Evolutionary conservation across 306 rosid genomes (phyloP).

Genomic region (Senna siamea): DNA sequence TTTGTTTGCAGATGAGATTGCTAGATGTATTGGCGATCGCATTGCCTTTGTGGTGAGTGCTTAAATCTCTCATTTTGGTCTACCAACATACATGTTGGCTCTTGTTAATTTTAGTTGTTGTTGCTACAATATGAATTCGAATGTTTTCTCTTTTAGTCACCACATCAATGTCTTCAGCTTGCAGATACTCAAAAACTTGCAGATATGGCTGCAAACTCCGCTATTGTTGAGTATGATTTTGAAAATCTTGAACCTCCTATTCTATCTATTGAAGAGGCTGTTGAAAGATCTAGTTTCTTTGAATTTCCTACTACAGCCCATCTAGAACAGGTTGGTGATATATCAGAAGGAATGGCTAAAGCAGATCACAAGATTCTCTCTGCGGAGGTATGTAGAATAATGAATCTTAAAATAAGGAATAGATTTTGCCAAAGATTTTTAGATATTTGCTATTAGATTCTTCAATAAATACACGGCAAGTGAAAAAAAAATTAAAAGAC

Average conservation of each 20-base stretch:
- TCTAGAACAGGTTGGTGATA: slow-evolving; percentile 77
- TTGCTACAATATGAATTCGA: background rate
- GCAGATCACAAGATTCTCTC: slow-evolving; percentile 80
- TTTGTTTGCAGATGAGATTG: slow-evolving; percentile 70
- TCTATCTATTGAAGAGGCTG: slow-evolving; percentile 81
- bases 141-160: too few species aligned
- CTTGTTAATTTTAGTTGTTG: slow-evolving; percentile 7
- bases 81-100: too few species aligned
- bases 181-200: slow-evolving; percentile 93
- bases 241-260: slow-evolving; percentile 72
- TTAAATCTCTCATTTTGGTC: slow-evolving; percentile 27
- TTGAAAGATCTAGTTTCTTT: slow-evolving; percentile 67
- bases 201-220: slow-evolving; percentile 68
- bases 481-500: too few species aligned
- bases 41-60: slow-evolving; percentile 81
- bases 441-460: too few species aligned
- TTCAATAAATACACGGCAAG: too few species aligned
- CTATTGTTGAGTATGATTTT: slow-evolving; percentile 66
- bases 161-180: slow-evolving; percentile 51
- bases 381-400: too few species aligned
- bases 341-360: slow-evolving; percentile 83
- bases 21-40: slow-evolving; percentile 70
- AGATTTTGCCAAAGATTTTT: too few species aligned
- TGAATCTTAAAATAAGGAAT: too few species aligned
- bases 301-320: slow-evolving; percentile 57